phyloP scores from a whole-genome alignment of 2,329 filamentous ascomycete genomes.

The Ascochyta viciae-villosae region DNA sequence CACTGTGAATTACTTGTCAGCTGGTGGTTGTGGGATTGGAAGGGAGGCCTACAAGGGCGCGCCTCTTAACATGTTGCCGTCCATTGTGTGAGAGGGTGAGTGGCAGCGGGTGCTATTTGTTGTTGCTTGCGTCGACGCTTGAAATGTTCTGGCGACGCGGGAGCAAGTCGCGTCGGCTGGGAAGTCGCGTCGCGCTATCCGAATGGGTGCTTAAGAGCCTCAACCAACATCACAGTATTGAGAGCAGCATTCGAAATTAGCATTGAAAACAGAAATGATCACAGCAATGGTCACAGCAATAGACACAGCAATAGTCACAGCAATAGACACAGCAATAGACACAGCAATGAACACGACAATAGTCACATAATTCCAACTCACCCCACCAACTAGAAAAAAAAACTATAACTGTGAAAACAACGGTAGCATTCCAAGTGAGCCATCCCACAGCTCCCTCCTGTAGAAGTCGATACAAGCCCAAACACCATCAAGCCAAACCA shows the following conservation, averaged over 20 bases:
- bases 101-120: background rate
- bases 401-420: background rate
- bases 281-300: no score
- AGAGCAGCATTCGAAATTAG: no score
- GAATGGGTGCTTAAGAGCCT: conserved; percentile 3
- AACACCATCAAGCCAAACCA: background rate
- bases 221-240: background rate
- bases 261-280: no score
- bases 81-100: background rate
- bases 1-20: conserved; percentile 28
- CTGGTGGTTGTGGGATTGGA: background rate
- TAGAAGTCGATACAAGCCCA: background rate
- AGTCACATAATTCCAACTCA: no score
- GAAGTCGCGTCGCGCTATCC: conserved; percentile 16
- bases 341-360: no score
- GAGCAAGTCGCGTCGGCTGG: conserved; percentile 9
- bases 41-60: conserved; percentile 38
- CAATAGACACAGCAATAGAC: no score
- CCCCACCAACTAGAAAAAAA: no score
- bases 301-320: no score
- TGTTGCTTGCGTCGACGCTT: background rate
- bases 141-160: conserved; percentile 3
- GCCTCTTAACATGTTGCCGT: conserved; percentile 36
- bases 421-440: background rate
- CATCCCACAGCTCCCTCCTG: background rate